Evolutionary conservation across 2,329 filamentous ascomycete genomes (phyloP), one percentile per base, ranked within the genome.

Genomic region (Hymenotorrendiella dingleyae): DNA sequence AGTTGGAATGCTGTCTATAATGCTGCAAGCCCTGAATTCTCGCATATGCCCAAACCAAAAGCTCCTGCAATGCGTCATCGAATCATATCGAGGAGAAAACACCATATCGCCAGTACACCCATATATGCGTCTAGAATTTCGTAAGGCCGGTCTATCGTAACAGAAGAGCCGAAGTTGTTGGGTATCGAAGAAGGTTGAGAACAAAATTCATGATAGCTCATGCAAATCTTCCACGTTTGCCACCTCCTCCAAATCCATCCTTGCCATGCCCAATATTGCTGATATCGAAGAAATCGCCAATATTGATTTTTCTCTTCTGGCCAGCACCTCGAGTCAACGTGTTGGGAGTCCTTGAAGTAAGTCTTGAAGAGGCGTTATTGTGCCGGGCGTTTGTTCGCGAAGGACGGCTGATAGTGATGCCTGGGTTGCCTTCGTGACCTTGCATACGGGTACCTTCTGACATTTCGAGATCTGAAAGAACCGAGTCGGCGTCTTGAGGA

Each of bases 241-340:
- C 60, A 41, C 58, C 58, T 17, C 61, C 59, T 36, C 58, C 56
- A 51, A 53, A 55, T n/a, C 49, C 47, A 45, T 86, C 82, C 57
- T 82, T 83, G 32, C 76, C 76, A 46, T 75, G 70, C 23, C 73
- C 73, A 38, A 84, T 62, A 50, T 77, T 79, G 40, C 78, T 77
- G 6, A 85, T 67, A 56, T 87, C 84, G 58, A 89, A 89, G 41
- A 88, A 80, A 56, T 90, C 85, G 19, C 79, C 77, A 55, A 86
- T 75, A 54, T 85, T 83, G 53, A 86, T 73, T 55, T 84, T 77
- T 30, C 85, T 74, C 63, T 91, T 91, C 53, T 79, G 73, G 2
- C 85, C 85, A 7, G 82, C 77, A 6, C 78, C 80, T 45, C 74
- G 73, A 4, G 80, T 79, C 7, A 86, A 53, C 4, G 53, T 47